Base-by-base conservation (phyloP, 441 rosid genomes). In the Theobroma grandiflorum region DNA sequence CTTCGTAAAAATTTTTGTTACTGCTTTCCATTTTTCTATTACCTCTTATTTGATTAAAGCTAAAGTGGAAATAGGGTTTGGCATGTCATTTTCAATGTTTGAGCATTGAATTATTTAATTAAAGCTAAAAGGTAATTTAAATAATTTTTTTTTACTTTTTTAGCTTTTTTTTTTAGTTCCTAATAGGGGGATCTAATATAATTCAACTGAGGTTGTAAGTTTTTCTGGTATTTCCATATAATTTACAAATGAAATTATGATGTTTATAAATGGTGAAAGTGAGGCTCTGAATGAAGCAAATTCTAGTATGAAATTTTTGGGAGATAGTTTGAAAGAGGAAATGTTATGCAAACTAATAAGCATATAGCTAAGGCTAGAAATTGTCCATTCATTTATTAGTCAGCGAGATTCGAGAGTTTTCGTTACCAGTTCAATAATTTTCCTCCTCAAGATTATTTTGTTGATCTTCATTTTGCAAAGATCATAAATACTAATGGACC, bases 401-500 rank as follows among this genome's bases (percentile, higher is more conserved):
- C 98, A 12, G 95, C 94, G 61, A 86, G 99, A 80, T 81, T 90
- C 1, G 98, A 98, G 49, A 92, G 84, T 83, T 94, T 94, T 82
- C 79, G 86, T 79, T 95, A 95, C 81, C 72, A 42, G 75, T 84
- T 95, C 53, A 64, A 74, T 81, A 78, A 83, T 83, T 77, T 95
- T 80, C 89, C 82, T 80, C 80, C 91, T 0, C 95, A 97, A 74
- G 81, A 88, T 11, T 93, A 93, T 79, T 86, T 87, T 2, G 78
- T 95, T 74, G 97, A 93, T 81, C 90, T 95, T 64, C 97, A 95
- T 85, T 95, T 95, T 10, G 91, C 89, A 0, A 98, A 93, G 89
- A 95, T 95, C 69, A 85, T 95, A 79, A 90, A 92, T 59, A 92
- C 94, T 20, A 88, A 89, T 82, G 98, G 96, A 77, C 98, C 99